A percentile compares a stretch with the other conserved stretches of the same genome.
Conservation (phyloP, 73 alveolate species). For the Paramecium pentaurelia region DNA sequence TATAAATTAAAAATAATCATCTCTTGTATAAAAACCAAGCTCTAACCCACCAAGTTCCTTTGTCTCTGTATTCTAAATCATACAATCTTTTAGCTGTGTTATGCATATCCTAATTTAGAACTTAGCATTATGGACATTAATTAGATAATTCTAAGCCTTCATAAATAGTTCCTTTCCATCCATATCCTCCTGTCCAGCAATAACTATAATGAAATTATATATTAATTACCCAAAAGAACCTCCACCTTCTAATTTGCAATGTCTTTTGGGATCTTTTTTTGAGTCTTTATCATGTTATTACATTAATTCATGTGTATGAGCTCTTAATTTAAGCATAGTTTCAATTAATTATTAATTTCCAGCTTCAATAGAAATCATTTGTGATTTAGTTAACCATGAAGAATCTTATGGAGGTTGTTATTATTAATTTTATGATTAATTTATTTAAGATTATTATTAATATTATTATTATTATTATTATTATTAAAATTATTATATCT, state of each 20-base stretch:
- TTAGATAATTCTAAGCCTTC: background rate
- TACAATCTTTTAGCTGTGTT: background rate
- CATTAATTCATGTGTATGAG: conserved; percentile 41
- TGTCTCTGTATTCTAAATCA: conserved; percentile 29
- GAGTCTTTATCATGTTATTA: background rate
- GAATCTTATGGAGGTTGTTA: background rate
- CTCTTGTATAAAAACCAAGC: conserved; percentile 34
- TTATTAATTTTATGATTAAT: background rate
- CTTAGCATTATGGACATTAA: background rate
- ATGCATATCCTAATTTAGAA: conserved; percentile 18
- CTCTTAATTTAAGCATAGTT: background rate
- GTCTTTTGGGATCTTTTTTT: background rate
- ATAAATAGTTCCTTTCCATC: conserved; percentile 25
- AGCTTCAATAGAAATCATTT: background rate
- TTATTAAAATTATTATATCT: background rate
- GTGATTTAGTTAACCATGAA: background rate
- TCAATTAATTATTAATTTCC: conserved; percentile 29
- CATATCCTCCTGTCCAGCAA: conserved; percentile 50
- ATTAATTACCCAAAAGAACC: conserved; percentile 25
- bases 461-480: background rate
- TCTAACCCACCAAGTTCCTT: conserved; percentile 45
- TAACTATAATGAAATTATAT: background rate
- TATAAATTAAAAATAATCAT: background rate
- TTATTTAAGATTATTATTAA: background rate
- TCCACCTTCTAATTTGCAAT: conserved; percentile 28